A percentile compares a stretch with the other conserved stretches of the same genome.
Evolutionary conservation across 1,284 basidiomycete genomes (phyloP).

Genomic region (Lentinus polychrous): DNA sequence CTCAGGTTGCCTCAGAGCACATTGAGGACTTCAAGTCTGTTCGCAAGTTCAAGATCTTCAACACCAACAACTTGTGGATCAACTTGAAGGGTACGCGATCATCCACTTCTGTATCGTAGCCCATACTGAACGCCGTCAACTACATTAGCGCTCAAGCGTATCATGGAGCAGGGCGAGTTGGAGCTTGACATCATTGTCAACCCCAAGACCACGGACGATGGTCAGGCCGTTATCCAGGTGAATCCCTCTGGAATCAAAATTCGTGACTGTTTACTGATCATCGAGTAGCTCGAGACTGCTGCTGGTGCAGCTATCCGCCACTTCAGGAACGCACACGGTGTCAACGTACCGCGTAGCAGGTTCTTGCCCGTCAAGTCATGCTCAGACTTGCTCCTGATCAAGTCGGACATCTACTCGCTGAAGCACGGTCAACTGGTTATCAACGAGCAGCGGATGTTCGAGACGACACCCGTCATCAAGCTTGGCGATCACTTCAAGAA

Average conservation of each 20-base stretch:
- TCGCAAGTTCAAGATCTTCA: constrained; percentile 94
- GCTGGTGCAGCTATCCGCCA: constrained; percentile 98
- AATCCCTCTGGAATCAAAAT: background rate
- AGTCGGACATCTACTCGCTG: constrained; percentile 94
- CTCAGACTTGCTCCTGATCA: constrained; percentile 91
- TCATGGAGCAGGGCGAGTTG: constrained; percentile 89
- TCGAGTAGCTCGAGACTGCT: constrained; percentile 87
- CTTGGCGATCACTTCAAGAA: constrained; percentile 91
- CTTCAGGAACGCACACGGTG: constrained; percentile 90
- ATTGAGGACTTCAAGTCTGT: constrained; percentile 97
- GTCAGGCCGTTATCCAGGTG: constrained; percentile 72
- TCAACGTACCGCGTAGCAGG: constrained; percentile 95
- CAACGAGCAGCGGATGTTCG: constrained; percentile 87
- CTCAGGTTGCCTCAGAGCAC: constrained; percentile 97
- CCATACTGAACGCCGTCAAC: background rate
- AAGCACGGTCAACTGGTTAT: constrained; percentile 93
- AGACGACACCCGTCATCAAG: constrained; percentile 96
- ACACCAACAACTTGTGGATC: constrained; percentile 98
- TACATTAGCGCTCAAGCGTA: constrained; percentile 68
- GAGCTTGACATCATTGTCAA: constrained; percentile 95
- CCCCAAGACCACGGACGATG: constrained; percentile 86
- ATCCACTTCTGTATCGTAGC: constrained; percentile 31
- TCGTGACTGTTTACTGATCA: background rate
- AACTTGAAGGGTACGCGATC: constrained; percentile 65
- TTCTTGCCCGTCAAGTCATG: constrained; percentile 96